Evolutionary conservation across 2,329 filamentous ascomycete genomes (phyloP).

Genomic region (Ophiocordyceps camponoti-floridani): DNA sequence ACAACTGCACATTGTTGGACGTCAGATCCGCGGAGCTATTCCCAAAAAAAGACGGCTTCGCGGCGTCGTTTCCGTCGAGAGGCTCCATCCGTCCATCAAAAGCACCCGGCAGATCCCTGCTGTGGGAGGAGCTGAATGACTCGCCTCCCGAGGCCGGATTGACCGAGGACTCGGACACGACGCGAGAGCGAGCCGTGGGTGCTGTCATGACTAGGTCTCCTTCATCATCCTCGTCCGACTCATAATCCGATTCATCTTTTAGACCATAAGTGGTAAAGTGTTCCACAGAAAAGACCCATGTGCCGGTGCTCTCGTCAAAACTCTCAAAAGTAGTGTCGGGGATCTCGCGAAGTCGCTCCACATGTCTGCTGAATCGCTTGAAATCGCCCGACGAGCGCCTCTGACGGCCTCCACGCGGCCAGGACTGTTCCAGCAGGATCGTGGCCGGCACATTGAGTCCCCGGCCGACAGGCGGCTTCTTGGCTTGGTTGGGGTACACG

Average conservation of each 20-base stretch:
- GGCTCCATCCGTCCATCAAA: conserved; percentile 48
- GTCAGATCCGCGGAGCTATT: conserved; percentile 72
- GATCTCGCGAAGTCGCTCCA: conserved; percentile 65
- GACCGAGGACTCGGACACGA: conserved; percentile 6
- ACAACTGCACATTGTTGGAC: conserved; percentile 41
- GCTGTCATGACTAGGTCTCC: conserved; percentile 12
- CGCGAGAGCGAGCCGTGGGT: conserved; percentile 3
- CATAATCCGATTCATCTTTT: conserved; percentile 54
- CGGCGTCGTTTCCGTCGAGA: conserved; percentile 37
- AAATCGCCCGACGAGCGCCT: conserved; percentile 35
- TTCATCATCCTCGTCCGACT: conserved; percentile 37
- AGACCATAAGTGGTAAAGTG: conserved; percentile 94
- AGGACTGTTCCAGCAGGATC: conserved; percentile 82
- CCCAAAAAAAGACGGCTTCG: conserved; percentile 75
- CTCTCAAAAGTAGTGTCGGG: conserved; percentile 63
- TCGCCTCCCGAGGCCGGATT: conserved; percentile 29
- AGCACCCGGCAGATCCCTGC: conserved; percentile 51
- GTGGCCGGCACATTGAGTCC: conserved; percentile 82
- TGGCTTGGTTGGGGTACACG: conserved; percentile 60
- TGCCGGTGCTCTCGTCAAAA: conserved; percentile 63
- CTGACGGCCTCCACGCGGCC: conserved; percentile 51
- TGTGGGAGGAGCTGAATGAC: conserved; percentile 36
- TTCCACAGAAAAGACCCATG: conserved; percentile 85
- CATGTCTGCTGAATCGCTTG: conserved; percentile 60
- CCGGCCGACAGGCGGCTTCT: conserved; percentile 71